Evolutionary conservation across 2,329 filamentous ascomycete species (phyloP), one percentile per base, ranked within the genome.

Genomic region (Diaporthe amygdali): DNA sequence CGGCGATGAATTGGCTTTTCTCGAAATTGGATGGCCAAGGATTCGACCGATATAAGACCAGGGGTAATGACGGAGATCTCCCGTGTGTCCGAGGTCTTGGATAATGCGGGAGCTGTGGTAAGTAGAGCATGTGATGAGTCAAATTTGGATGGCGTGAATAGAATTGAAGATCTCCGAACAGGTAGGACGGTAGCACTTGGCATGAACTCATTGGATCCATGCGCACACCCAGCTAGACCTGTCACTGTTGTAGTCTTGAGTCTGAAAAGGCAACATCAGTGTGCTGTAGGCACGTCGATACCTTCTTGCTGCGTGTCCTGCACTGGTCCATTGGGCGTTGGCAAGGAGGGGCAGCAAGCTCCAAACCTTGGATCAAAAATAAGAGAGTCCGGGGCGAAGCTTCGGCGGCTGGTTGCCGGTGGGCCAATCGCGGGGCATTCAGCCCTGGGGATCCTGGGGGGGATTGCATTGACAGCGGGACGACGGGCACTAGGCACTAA

Each of bases 401-500:
- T 64, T 64, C 30, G 59, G 27, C 59, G 59, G 59, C 30, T 49
- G 32, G 10, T 47, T 32, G 41, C 59, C 44, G 41, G 59, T 64
- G 59, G 59, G 44, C 59, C 59, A 64, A 64, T 49, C 44, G 59
- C 44, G 30, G 59, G 59, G 44, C 44, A 34, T 25, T 37, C 44
- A 64, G 59, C 44, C 59, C 59, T 64, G 44, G 59, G 59, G 15
- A 64, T 32, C 59, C 59, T n/a, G 25, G 59, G 44, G n/a, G 32
- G 59, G 44, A 25, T 27, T 20, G 59, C 30, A 47, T 64, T 39
- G 59, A 49, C 59, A 64, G 59, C 59, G 59, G 59, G 47, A 46
- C 44, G 15, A 64, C 59, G 44, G 59, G 44, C 59, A 64, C 59
- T 64, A n/a, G n/a, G n/a, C n/a, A 64, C 59, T 49, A 37, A 25